Percentiles rank a stretch among this genome's conserved stretches.
Conservation (phyloP, 208 protist genomes). For the Trichomonas tenax region DNA sequence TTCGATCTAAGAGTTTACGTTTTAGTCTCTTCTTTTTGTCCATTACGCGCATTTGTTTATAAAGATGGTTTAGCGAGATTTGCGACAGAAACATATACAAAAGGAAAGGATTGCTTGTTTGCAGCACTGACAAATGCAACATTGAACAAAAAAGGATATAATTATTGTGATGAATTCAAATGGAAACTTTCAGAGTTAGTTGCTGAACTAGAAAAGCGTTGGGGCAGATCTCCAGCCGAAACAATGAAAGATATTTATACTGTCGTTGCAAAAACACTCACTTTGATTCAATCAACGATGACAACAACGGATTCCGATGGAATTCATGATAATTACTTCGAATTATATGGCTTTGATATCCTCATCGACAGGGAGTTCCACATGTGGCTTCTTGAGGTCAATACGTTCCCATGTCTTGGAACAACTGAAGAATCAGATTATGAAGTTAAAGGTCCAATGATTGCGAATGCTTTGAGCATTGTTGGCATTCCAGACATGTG, state of each 20-base stretch:
- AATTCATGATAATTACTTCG: neutral
- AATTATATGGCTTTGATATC: constrained; percentile 28
- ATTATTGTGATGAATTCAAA: neutral
- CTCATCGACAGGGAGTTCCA: constrained; percentile 17
- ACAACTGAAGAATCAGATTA: neutral
- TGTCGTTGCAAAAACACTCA: neutral
- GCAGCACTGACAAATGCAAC: neutral
- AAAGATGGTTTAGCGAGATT: constrained; percentile 22
- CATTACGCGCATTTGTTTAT: constrained; percentile 37
- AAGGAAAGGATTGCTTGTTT: neutral
- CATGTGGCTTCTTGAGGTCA: constrained; percentile 28
- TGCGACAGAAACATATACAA: constrained; percentile 26
- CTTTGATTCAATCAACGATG: neutral
- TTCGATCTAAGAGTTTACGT: constrained; percentile 39
- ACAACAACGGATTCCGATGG: neutral
- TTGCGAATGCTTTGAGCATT: neutral
- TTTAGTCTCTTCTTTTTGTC: constrained; percentile 25
- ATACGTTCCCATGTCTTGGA: neutral
- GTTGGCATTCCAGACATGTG: neutral
- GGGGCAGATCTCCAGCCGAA: neutral
- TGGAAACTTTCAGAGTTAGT: neutral
- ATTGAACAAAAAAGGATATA: neutral
- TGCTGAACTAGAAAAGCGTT: neutral
- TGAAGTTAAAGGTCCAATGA: neutral
- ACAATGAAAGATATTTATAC: neutral